Evolutionary conservation across 2,329 filamentous ascomycete species (phyloP), one percentile per base, ranked within the genome.

Genomic region (Tolypocladium sp.): DNA sequence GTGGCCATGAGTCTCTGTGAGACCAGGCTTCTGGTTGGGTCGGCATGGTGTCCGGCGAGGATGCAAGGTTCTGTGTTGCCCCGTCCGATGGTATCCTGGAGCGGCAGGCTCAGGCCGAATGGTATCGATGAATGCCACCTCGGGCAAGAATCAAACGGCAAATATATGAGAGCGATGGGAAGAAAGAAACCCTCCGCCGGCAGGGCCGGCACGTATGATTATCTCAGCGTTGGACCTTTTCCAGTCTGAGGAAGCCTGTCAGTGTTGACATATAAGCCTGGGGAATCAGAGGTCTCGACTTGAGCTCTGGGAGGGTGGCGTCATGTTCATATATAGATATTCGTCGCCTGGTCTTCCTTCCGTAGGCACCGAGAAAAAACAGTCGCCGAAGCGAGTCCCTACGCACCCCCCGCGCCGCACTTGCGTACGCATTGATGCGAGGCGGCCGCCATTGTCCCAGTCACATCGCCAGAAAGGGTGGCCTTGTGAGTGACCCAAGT

Each of bases 1-100:
- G 77, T 22, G 80, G 77, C 79, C 79, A 84, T 20, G 79, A 79
- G 64, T 79, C 79, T 62, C 76, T 72, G 59, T 70, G 73, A 60
- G 71, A 71, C 61, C 67, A 66, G 57, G 71, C 66, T 30, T 66
- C 58, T 22, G 69, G 66, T 12, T 70, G 65, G 40, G 70, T 65
- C 59, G 75, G 69, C 77, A 79, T 78, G 58, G 42, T 63, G 59
- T 54, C 10, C 60, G 46, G 42, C 25, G n/a, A 33, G 15, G n/a
- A 25, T 17, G 22, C 15, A 22, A n/a, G 25, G 38, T 15, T 13
- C 17, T 9, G n/a, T 38, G 33, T n/a, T 17, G 13, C 22, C 44
- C 7, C 22, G 22, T 27, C 6, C 10, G 7, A 27, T 10, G 25
- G 46, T 30, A 20, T 30, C 25, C 46, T 10, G 22, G 9, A 17